Conservation (phyloP, 2,329 filamentous ascomycete species). For the Claviceps sp. region DNA sequence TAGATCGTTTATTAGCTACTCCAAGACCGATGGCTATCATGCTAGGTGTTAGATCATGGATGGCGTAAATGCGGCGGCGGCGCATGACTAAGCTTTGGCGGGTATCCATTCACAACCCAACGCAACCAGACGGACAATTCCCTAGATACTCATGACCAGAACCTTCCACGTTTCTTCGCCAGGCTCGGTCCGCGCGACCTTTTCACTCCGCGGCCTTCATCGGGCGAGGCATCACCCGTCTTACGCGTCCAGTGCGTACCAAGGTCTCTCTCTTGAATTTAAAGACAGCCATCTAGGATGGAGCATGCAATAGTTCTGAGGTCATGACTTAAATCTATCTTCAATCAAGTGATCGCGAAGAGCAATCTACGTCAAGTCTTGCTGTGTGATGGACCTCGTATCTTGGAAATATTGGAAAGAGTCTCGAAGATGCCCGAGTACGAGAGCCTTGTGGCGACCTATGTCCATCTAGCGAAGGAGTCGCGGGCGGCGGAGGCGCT, state of each 20-base stretch:
- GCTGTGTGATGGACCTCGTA: too few species aligned
- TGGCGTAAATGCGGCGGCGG: too few species aligned
- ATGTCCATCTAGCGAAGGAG: constrained; percentile 34
- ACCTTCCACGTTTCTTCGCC: constrained; percentile 29
- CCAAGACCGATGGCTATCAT: too few species aligned
- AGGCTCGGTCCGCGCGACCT: not conserved
- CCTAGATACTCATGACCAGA: constrained; percentile 33
- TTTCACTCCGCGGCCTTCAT: not conserved
- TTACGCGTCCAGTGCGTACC: not conserved
- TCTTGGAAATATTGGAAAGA: not conserved
- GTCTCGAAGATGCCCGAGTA: constrained; percentile 8
- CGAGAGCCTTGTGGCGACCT: constrained; percentile 33
- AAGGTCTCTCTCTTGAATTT: not conserved
- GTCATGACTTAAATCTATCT: not conserved
- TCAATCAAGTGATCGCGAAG: not conserved
- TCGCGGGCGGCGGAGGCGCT: constrained; percentile 37
- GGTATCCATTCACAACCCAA: too few species aligned
- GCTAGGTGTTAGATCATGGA: too few species aligned
- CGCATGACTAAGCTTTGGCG: too few species aligned
- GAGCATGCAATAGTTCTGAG: not conserved
- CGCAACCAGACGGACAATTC: too few species aligned
- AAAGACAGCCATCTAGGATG: not conserved
- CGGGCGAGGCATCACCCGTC: constrained; percentile 1
- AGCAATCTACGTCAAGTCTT: not conserved
- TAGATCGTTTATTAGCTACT: too few species aligned